Conservation (phyloP, 192 early-diverging fungal genomes). For the Oehlia diaphana region DNA sequence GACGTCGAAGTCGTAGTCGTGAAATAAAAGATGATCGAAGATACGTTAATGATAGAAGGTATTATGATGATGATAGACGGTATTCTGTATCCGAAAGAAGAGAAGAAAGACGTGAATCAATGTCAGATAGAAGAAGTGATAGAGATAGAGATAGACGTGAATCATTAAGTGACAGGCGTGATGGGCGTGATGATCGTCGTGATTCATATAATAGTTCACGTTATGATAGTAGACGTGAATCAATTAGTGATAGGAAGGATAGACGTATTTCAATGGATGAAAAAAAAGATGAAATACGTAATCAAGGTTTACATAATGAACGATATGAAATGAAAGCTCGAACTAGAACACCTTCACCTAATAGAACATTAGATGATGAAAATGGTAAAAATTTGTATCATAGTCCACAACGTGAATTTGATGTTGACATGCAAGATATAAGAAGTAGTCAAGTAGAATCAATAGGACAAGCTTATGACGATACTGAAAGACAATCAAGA, state of each 20-base stretch:
- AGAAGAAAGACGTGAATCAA: conserved; percentile 15
- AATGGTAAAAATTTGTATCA: neutral
- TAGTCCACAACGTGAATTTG: neutral
- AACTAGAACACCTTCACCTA: neutral
- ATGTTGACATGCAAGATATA: neutral
- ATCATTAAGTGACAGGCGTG: neutral
- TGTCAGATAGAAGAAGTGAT: neutral
- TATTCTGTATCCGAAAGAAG: conserved; percentile 5
- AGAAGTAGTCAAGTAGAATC: neutral
- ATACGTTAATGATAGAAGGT: neutral
- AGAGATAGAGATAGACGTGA: conserved; percentile 9
- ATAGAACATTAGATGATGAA: neutral
- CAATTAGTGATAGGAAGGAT: neutral
- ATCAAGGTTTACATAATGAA: conserved; percentile 4
- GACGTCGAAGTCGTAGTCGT: conserved; percentile 16
- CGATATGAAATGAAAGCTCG: neutral
- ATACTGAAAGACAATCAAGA: neutral
- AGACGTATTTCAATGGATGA: conserved; percentile 17
- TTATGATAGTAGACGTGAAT: neutral
- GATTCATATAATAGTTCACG: neutral
- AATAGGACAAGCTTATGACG: neutral
- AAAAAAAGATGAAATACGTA: neutral
- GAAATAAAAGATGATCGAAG: conserved; percentile 6
- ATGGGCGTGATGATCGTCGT: neutral
- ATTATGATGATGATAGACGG: conserved; percentile 18